Evolutionary conservation across 2,329 filamentous ascomycete genomes (phyloP), one percentile per base, ranked within the genome.

Genomic region (Sordariomycetes sp.): DNA sequence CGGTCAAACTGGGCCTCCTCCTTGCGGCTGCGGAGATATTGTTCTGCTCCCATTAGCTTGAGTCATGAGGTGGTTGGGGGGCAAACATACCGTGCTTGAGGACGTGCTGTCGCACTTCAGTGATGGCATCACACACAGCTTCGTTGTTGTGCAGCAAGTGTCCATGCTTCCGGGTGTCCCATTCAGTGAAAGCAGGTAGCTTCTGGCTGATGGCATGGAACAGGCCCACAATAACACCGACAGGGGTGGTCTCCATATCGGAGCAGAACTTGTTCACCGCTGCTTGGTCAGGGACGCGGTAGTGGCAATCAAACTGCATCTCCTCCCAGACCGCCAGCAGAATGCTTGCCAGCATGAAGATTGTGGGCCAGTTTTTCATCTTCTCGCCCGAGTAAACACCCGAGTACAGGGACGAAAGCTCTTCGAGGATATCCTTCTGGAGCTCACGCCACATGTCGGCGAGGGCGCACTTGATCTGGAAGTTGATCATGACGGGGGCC

Each of bases 181-280:
- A 96, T 55, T 96, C 90, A 45, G 81, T 82, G 54, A 96, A 87
- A 15, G 86, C 74, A 5, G 90, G 90, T 28, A 95, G 74, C 66
- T 96, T 95, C 63, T 94, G 90, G 2, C 88, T 95, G 55, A 96
- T 96, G 59, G 90, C 90, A 49, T 94, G 87, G 78, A 96, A 96
- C 20, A 96, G 75, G 30, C 90, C 90, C 43, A 94, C 87, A 50
- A 96, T 94, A 49, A 96, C 90, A 48, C 90, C 90, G 27, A 96
- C 88, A 1, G 90, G 90, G 7, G 84, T 94, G 8, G 83, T 85
- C 66, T 96, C 90, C 90, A 96, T 96, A 54, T 96, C 90, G 38
- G 69, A 76, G 68, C 88, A 95, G 70, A 96, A 96, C 65, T 94
- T 94, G 53, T 90, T 79, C 42, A 94, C 88, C 5, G 83, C 82